phyloP scores from a whole-genome alignment of 108 stramenopile genomes.

The Nannochloropsis salina region DNA sequence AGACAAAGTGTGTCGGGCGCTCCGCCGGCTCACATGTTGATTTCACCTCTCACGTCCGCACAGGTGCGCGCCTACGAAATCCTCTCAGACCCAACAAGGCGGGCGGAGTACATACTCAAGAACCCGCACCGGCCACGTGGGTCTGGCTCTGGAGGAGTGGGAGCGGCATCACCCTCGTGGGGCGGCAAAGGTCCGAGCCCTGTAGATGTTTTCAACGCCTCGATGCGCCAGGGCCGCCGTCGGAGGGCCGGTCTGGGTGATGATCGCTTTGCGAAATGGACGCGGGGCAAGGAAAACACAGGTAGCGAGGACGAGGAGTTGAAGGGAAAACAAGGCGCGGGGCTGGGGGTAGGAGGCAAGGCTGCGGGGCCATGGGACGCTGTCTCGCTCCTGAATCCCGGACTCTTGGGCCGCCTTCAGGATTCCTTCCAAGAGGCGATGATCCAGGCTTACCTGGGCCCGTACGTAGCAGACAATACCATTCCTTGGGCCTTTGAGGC shows the following conservation, averaged over 20 bases:
- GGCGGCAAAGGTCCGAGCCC: background rate
- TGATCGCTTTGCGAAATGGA: background rate
- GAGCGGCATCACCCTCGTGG: background rate
- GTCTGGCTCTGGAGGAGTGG: background rate
- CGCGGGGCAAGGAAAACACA: too few species aligned
- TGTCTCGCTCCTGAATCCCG: background rate
- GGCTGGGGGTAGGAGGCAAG: background rate
- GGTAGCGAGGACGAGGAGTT: background rate
- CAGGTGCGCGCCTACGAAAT: constrained; percentile 13
- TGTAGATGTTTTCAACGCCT: constrained; percentile 20
- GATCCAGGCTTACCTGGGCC: background rate
- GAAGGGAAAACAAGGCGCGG: background rate
- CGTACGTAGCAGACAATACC: background rate
- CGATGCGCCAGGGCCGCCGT: background rate
- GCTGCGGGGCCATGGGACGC: background rate
- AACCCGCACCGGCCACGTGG: background rate
- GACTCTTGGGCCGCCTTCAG: background rate
- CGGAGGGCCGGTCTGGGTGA: background rate
- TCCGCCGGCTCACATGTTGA: too few species aligned
- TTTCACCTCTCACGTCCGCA: background rate
- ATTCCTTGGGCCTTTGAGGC: constrained; percentile 6
- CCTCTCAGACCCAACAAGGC: background rate
- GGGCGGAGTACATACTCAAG: background rate
- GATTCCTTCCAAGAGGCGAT: background rate
- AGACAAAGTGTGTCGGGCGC: background rate